These are phyloP conservation scores for Lanzia echinophila DNA, from an alignment of 2,329 filamentous ascomycete species.

Conservation along the genomic window DNA sequence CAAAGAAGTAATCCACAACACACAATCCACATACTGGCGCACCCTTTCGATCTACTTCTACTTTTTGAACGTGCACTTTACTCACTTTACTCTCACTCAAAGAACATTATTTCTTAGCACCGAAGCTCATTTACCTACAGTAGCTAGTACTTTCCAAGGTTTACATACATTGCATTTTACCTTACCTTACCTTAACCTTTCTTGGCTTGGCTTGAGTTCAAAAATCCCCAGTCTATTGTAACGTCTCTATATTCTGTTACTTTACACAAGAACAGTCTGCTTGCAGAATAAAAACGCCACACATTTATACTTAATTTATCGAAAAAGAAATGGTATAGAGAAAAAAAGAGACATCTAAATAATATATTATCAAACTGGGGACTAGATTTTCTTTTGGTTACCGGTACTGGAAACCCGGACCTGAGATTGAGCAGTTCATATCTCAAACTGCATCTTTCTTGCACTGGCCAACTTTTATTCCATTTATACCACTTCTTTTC, in stretches of 20 bases:
- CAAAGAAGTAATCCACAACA: neutral
- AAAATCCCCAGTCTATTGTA: neutral
- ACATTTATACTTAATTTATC: neutral
- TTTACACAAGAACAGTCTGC: neutral
- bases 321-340: neutral
- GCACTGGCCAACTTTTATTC: no score
- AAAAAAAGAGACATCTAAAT: neutral
- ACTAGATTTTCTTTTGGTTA: no score
- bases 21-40: neutral
- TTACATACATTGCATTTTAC: no score
- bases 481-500: no score
- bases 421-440: no score
- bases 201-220: neutral
- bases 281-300: neutral
- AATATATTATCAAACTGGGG: no score
- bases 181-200: no score
- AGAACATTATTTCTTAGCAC: no score
- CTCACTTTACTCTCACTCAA: neutral
- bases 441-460: no score
- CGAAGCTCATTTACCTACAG: no score
- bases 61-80: neutral
- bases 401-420: no score
- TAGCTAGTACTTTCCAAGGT: no score
- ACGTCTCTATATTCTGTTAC: neutral
- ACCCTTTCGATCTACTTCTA: neutral